A percentile compares a stretch with the other conserved stretches of the same genome.
Evolutionary conservation across 805 yeast species (phyloP).

Genomic region (Myxozyma sirexii): DNA sequence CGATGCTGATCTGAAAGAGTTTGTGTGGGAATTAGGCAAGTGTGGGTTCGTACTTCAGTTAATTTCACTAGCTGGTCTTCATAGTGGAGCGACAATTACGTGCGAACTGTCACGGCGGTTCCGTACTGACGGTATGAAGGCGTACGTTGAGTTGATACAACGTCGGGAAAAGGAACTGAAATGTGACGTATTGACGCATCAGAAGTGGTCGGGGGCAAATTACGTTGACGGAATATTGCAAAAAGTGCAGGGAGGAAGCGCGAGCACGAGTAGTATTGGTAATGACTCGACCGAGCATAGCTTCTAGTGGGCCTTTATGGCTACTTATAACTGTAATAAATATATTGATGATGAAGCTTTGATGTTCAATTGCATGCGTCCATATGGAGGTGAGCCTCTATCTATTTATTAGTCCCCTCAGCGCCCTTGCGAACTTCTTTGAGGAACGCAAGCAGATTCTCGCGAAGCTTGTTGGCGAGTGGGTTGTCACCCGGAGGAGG

Average conservation of each 20-base stretch:
- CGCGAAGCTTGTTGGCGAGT: conserved; percentile 27
- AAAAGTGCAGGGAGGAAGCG: conserved; percentile 48
- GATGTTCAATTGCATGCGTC: neutral
- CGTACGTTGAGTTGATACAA: conserved; percentile 59
- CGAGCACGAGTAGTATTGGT: conserved; percentile 30
- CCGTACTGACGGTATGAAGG: conserved; percentile 58
- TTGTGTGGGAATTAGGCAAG: conserved; percentile 58
- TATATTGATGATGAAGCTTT: neutral
- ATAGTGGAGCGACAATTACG: conserved; percentile 55
- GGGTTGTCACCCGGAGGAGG: conserved; percentile 27
- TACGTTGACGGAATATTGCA: conserved; percentile 52
- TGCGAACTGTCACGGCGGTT: conserved; percentile 54
- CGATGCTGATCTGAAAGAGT: conserved; percentile 50
- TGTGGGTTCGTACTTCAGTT: conserved; percentile 61
- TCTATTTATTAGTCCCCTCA: conserved; percentile 22
- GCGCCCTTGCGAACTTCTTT: conserved; percentile 32
- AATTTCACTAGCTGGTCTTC: conserved; percentile 63
- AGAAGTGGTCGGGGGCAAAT: conserved; percentile 66
- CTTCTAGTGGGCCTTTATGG: neutral
- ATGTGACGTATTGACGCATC: conserved; percentile 61
- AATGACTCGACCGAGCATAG: conserved; percentile 30
- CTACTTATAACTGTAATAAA: neutral
- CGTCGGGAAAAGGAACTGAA: conserved; percentile 49
- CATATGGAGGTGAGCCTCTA: neutral
- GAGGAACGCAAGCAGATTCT: conserved; percentile 22